phyloP scores from a whole-genome alignment of 2,329 filamentous ascomycete species.

The Colletotrichum australisinense region DNA sequence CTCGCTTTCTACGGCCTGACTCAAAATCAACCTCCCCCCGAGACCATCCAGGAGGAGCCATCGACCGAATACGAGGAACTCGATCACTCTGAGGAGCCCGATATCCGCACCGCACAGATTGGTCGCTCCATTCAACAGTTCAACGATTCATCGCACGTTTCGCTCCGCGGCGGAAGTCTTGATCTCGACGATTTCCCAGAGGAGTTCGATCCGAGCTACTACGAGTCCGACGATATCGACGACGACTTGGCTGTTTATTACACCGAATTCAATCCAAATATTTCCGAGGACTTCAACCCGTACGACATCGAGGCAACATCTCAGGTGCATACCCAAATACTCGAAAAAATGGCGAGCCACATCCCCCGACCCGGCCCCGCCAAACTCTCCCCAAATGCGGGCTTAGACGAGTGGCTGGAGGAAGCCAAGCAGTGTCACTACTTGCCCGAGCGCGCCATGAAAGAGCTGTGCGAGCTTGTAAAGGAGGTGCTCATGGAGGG shows the following conservation, averaged over 20 bases:
- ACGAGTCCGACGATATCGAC: slow-evolving; percentile 30
- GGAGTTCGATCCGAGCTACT: slow-evolving; percentile 23
- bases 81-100: slow-evolving; percentile 24
- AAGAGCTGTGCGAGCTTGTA: slow-evolving; percentile 97
- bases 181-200: slow-evolving; percentile 21
- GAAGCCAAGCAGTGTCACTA: slow-evolving; percentile 98
- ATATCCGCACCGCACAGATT: slow-evolving; percentile 21
- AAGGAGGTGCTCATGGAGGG: slow-evolving; percentile 99
- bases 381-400: slow-evolving; percentile 83
- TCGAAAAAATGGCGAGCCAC: slow-evolving; percentile 51
- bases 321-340: slow-evolving; percentile 19
- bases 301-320: slow-evolving; percentile 17
- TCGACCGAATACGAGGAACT: slow-evolving; percentile 3
- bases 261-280: slow-evolving; percentile 24
- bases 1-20: not conserved
- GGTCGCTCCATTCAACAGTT: slow-evolving; percentile 20
- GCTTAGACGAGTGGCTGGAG: slow-evolving; percentile 95
- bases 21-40: not conserved
- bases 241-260: slow-evolving; percentile 11
- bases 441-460: slow-evolving; percentile 96
- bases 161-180: slow-evolving; percentile 21
- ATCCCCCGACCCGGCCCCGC: slow-evolving; percentile 93
- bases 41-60: slow-evolving; percentile 13
- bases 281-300: slow-evolving; percentile 15
- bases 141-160: slow-evolving; percentile 15